phyloP scores from a whole-genome alignment of 1,284 basidiomycete species.

The Marasmius oreades region DNA sequence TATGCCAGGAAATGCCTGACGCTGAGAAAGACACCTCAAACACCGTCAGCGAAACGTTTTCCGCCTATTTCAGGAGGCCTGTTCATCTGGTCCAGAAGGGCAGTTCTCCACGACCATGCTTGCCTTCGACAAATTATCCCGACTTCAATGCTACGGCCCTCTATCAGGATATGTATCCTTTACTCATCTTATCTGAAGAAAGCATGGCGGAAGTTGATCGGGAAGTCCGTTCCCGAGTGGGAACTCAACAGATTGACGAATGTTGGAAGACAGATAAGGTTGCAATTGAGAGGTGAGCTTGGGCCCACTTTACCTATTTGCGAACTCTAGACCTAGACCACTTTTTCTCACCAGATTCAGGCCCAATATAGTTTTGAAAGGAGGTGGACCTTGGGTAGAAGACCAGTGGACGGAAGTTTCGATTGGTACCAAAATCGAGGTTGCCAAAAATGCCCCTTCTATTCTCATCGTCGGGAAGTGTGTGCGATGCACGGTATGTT shows the following conservation, averaged over 20 bases:
- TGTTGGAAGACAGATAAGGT: slow-evolving; percentile 1
- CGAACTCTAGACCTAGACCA: neutral
- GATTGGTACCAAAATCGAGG: neutral
- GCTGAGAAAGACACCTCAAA: neutral
- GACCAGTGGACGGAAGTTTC: neutral
- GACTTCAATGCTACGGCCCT: neutral
- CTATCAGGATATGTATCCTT: slow-evolving; percentile 1
- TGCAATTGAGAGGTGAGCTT: neutral
- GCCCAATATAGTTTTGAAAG: neutral
- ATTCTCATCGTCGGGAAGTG: slow-evolving; percentile 4
- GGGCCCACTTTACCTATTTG: neutral
- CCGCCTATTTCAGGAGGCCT: slow-evolving; percentile 3
- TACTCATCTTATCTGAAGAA: slow-evolving; percentile 1
- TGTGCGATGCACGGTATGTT: neutral
- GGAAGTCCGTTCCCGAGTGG: neutral
- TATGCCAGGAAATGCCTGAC: neutral
- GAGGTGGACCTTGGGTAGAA: neutral
- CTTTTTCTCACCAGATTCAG: neutral
- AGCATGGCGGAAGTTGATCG: neutral
- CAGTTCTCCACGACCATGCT: neutral
- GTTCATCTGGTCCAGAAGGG: slow-evolving; percentile 3
- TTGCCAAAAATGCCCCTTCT: neutral
- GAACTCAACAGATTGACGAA: slow-evolving; percentile 1
- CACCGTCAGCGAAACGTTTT: neutral
- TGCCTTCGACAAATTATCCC: slow-evolving; percentile 2